phyloP scores from a whole-genome alignment of 2,329 filamentous ascomycete species.

The Hortaea sp. region DNA sequence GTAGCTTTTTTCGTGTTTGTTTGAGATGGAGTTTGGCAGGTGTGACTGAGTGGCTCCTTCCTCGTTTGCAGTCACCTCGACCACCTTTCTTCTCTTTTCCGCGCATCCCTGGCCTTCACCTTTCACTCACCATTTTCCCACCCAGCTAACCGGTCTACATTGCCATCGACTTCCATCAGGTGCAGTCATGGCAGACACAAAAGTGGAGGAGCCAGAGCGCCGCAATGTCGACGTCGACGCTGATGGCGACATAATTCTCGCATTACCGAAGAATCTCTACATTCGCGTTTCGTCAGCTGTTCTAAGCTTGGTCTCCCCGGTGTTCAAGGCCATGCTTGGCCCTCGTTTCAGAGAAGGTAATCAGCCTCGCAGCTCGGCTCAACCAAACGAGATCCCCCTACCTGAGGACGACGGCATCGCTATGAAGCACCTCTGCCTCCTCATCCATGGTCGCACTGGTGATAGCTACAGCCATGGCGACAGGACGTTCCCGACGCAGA shows the following conservation, averaged over 20 bases:
- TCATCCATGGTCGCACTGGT: neutral
- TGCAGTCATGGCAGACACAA: neutral
- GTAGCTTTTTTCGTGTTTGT: too few species aligned
- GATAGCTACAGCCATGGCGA: neutral
- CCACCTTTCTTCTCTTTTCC: neutral
- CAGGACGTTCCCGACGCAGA: neutral
- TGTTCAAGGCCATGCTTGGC: slow-evolving; percentile 14
- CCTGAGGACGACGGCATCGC: slow-evolving; percentile 9
- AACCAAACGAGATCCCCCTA: slow-evolving; percentile 8
- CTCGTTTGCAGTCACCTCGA: neutral
- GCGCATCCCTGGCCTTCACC: neutral
- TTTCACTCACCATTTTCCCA: too few species aligned
- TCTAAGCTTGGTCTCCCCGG: slow-evolving; percentile 13
- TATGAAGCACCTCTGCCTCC: neutral
- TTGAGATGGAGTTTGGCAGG: too few species aligned
- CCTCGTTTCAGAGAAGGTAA: slow-evolving; percentile 1
- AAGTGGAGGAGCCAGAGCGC: neutral
- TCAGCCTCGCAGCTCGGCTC: neutral
- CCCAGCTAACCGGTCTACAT: neutral
- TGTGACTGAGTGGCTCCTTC: neutral
- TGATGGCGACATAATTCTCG: slow-evolving; percentile 1
- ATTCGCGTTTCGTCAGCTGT: slow-evolving; percentile 4
- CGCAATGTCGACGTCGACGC: neutral
- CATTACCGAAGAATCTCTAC: neutral
- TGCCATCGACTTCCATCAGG: neutral